phyloP scores from a whole-genome alignment of 2,329 filamentous ascomycete genomes.

The Aspergillus sp. region DNA sequence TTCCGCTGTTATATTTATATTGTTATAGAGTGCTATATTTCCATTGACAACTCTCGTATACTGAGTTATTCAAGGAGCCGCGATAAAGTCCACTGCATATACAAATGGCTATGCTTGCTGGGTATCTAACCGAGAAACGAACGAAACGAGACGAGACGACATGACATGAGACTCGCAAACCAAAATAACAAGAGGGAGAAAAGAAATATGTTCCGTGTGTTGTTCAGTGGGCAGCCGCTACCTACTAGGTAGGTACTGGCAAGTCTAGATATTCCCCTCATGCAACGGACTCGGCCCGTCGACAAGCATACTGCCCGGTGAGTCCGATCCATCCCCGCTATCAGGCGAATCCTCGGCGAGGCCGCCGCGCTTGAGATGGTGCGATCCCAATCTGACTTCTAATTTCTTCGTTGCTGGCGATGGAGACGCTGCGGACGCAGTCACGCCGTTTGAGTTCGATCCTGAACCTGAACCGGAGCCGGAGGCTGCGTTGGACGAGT shows the following conservation, averaged over 20 bases:
- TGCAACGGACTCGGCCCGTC: conserved; percentile 4
- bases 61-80: background rate
- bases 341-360: conserved; percentile 29
- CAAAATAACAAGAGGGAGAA: background rate
- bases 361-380: conserved; percentile 13
- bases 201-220: too few species aligned
- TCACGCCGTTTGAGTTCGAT: conserved; percentile 16
- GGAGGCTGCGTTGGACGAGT: conserved; percentile 6
- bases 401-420: conserved; percentile 8
- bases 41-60: conserved; percentile 5
- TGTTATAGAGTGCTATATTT: background rate
- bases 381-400: conserved; percentile 1
- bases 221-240: background rate
- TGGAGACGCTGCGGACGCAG: conserved; percentile 1
- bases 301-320: conserved; percentile 17
- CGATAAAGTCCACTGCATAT: background rate
- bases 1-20: too few species aligned
- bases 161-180: background rate
- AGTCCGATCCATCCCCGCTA: conserved; percentile 29
- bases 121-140: conserved; percentile 13
- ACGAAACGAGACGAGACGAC: background rate
- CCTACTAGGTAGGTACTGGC: background rate
- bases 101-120: conserved; percentile 17
- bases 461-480: conserved; percentile 14
- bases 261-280: background rate